These are phyloP conservation scores for Nymphaea colorata DNA, from an alignment of 164 flowering plant genomes.

Conservation along the genomic window DNA sequence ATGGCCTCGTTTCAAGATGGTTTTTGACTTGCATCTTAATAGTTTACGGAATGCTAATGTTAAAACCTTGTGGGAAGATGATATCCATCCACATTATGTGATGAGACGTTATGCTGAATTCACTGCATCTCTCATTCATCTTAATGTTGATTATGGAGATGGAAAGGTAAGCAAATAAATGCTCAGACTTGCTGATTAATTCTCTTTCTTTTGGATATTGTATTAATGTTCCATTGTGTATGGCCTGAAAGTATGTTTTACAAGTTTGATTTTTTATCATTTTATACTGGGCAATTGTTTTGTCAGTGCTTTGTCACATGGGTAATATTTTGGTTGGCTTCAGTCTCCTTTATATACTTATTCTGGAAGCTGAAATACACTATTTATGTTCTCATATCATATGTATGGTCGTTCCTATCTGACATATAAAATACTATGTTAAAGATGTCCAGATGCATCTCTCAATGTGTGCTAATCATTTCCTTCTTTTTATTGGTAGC, in stretches of 20 bases:
- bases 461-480: neutral
- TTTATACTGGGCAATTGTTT: too few species aligned
- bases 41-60: slow-evolving; percentile 88
- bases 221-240: too few species aligned
- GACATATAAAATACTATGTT: too few species aligned
- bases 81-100: slow-evolving; percentile 93
- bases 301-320: too few species aligned
- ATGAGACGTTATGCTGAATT: slow-evolving; percentile 99
- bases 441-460: neutral
- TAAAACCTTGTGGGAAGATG: slow-evolving; percentile 94
- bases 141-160: slow-evolving; percentile 91
- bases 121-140: slow-evolving; percentile 86
- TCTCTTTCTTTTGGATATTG: neutral
- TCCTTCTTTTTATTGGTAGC: slow-evolving; percentile 30
- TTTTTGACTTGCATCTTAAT: slow-evolving; percentile 90
- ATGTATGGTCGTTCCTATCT: too few species aligned
- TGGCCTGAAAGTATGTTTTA: too few species aligned
- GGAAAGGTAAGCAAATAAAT: slow-evolving; percentile 46
- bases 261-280: too few species aligned
- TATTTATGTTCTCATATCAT: too few species aligned
- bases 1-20: slow-evolving; percentile 99
- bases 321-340: neutral
- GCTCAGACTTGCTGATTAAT: neutral
- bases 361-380: too few species aligned
- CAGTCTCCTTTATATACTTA: too few species aligned